phyloP scores from a whole-genome alignment of 2,329 filamentous ascomycete genomes.

The Raffaelea deltoideospora region DNA sequence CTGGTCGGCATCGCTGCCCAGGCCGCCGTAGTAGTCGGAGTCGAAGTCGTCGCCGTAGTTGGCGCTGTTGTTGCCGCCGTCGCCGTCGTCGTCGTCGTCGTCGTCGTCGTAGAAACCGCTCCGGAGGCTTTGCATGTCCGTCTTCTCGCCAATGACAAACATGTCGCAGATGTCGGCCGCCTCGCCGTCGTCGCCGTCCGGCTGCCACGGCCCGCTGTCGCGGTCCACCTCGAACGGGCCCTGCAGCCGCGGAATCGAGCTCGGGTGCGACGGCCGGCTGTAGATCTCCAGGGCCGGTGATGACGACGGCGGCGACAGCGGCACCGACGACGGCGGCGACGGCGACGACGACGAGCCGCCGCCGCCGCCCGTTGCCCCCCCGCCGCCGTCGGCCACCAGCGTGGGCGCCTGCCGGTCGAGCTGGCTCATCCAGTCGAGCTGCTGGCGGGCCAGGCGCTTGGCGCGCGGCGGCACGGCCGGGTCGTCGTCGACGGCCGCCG shows the following conservation, averaged over 20 bases:
- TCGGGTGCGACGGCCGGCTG: constrained; percentile 39
- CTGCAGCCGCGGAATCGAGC: constrained; percentile 43
- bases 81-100: constrained; percentile 41
- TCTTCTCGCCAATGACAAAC: constrained; percentile 45
- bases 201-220: constrained; percentile 33
- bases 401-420: constrained; percentile 47
- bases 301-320: constrained; percentile 15
- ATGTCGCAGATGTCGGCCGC: constrained; percentile 46
- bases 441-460: constrained; percentile 46
- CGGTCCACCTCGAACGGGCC: constrained; percentile 45
- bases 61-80: constrained; percentile 16
- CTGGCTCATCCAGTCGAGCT: constrained; percentile 53
- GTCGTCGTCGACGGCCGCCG: constrained; percentile 47
- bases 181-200: constrained; percentile 40
- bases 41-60: constrained; percentile 49
- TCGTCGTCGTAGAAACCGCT: constrained; percentile 45
- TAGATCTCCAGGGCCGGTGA: constrained; percentile 41
- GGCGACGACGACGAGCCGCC: too few species aligned
- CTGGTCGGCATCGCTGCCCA: constrained; percentile 28
- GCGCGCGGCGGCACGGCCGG: constrained; percentile 33
- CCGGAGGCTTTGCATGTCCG: too few species aligned
- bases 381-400: constrained; percentile 33
- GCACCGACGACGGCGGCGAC: neutral
- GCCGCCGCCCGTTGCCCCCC: too few species aligned
- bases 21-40: constrained; percentile 22